A percentile compares a stretch with the other conserved stretches of the same genome.
Conservation (phyloP, 1,139 yeast species). For the Candida labiduridarum region DNA sequence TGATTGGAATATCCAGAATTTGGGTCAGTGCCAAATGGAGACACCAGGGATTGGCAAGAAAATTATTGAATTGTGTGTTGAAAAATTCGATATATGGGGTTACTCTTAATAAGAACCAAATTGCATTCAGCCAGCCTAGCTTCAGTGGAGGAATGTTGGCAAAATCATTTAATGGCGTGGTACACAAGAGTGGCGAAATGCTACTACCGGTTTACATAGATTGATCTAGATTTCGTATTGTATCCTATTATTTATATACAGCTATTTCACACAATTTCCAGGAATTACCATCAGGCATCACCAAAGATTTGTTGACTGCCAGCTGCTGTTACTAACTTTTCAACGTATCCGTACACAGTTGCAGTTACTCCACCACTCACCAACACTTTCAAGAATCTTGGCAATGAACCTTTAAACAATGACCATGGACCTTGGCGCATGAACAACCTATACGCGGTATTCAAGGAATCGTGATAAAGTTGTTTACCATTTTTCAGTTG, state of each 20-base stretch:
- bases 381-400: slow-evolving; percentile 77
- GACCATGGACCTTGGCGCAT: slow-evolving; percentile 64
- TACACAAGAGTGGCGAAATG: slow-evolving; percentile 51
- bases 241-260: neutral
- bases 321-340: slow-evolving; percentile 49
- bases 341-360: slow-evolving; percentile 64
- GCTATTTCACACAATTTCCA: no score
- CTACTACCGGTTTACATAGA: slow-evolving; percentile 56
- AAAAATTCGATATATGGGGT: slow-evolving; percentile 55
- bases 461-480: slow-evolving; percentile 66
- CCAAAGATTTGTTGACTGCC: slow-evolving; percentile 53
- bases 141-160: slow-evolving; percentile 62
- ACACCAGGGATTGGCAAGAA: slow-evolving; percentile 49
- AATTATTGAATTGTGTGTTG: slow-evolving; percentile 44
- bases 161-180: slow-evolving; percentile 47
- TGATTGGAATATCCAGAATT: slow-evolving; percentile 64
- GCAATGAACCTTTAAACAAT: slow-evolving; percentile 80
- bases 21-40: slow-evolving; percentile 63
- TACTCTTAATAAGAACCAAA: slow-evolving; percentile 35
- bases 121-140: slow-evolving; percentile 78
- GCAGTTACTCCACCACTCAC: slow-evolving; percentile 81
- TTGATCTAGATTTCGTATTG: neutral
- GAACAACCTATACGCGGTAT: slow-evolving; percentile 73
- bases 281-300: neutral
- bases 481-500: slow-evolving; percentile 72